Evolutionary conservation across 805 yeast species (phyloP), one percentile per base, ranked within the genome.

Genomic region (Tetrapisispora iriomotensis): DNA sequence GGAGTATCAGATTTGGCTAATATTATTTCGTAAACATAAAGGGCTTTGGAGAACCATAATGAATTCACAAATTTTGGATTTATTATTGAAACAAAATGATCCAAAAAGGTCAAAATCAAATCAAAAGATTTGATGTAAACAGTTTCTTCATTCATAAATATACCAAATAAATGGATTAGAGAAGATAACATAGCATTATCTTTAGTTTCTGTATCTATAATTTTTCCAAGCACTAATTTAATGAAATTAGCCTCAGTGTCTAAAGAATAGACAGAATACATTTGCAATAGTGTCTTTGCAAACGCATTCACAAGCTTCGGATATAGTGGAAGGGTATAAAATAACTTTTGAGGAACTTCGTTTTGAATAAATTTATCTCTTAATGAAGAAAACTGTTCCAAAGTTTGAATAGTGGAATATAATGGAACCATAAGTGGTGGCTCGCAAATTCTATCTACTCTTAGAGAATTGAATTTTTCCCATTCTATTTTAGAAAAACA

Each of bases 1-100:
- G 86, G 85, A 4, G 75, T 60, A 25, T 67, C 68, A 3, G 74
- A 63, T 30, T 66, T 70, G 1, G 77, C 65, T 31, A 82, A 49
- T 3, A 78, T 58, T 26, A 71, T 72, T 40, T 77, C 83, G 34
- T 76, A 65, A 4, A 78, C 68, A 20, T 68, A 57, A 26, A 85
- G 53, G 0, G 77, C 74, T 41, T 72, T 66, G 0, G 80, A 71
- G 49, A 76, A 75, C 80, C 84, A 84, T 13, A 67, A 65, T 21
- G 65, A 51, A 43, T 72, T 68, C 2, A 60, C 60, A 42, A 55
- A 51, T 28, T 65, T 66, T 2, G 67, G 59, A 1, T 47, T 55
- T 9, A 75, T 43, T 2, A 63, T 61, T 1, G 50, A 56, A 10
- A 61, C 50, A 23, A 76, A 51, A 26, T 65, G 65, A 0, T 47